These are phyloP conservation scores for Tillandsia leiboldiana DNA, from an alignment of 176 grass and related monocot species.

Conservation along the genomic window DNA sequence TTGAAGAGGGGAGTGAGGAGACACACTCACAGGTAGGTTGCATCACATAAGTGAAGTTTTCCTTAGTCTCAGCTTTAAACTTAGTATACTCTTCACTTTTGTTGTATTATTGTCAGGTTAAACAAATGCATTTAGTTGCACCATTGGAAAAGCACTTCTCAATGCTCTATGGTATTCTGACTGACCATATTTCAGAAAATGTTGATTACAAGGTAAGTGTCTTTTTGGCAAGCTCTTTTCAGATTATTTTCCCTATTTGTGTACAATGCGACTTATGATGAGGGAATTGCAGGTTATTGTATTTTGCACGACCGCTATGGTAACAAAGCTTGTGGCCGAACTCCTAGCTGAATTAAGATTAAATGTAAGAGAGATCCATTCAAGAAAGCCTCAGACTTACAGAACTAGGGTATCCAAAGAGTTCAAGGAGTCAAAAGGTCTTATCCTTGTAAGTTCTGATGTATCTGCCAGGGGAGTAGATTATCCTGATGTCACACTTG, in stretches of 20 bases:
- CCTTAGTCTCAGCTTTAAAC: not conserved
- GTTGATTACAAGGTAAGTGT: slow-evolving; percentile 79
- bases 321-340: slow-evolving; percentile 78
- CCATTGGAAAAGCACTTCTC: slow-evolving; percentile 86
- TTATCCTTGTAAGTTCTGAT: slow-evolving; percentile 97
- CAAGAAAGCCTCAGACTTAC: slow-evolving; percentile 86
- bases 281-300: slow-evolving; percentile 67
- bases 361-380: slow-evolving; percentile 91
- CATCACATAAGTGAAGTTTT: slow-evolving; percentile 1
- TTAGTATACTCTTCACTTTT: slow-evolving; percentile 14
- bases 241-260: not conserved
- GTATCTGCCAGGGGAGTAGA: slow-evolving; percentile 91
- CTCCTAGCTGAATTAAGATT: slow-evolving; percentile 75
- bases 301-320: slow-evolving; percentile 94
- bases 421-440: slow-evolving; percentile 91
- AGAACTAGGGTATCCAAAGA: slow-evolving; percentile 97
- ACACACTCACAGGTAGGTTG: slow-evolving; percentile 77
- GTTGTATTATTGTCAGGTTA: slow-evolving; percentile 53
- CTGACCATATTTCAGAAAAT: slow-evolving; percentile 81
- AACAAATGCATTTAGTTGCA: slow-evolving; percentile 84
- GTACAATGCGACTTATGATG: slow-evolving; percentile 7
- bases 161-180: slow-evolving; percentile 73
- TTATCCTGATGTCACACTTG: slow-evolving; percentile 97
- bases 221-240: slow-evolving; percentile 3
- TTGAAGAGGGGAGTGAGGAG: slow-evolving; percentile 91